Conservation (phyloP, 495 filamentous ascomycete genomes). For the Neurospora hispaniola region DNA sequence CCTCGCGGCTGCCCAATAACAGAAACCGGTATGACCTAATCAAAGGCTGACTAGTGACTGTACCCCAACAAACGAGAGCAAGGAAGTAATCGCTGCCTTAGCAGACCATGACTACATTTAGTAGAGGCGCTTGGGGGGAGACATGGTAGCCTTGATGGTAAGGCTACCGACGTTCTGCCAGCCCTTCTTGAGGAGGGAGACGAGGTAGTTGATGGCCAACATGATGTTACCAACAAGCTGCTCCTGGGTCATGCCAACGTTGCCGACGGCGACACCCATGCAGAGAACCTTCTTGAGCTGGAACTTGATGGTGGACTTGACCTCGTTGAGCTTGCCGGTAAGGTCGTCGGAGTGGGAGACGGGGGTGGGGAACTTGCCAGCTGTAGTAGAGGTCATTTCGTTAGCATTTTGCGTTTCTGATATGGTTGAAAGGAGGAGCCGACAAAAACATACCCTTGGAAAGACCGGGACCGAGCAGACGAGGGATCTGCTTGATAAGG, state of each 20-base stretch:
- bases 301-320: conserved; percentile 99
- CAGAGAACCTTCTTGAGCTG: conserved; percentile 99
- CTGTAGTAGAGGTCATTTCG: conserved; percentile 31
- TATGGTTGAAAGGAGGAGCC: no score
- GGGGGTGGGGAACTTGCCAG: conserved; percentile 98
- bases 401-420: neutral
- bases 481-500: conserved; percentile 98
- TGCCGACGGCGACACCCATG: conserved; percentile 96
- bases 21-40: neutral
- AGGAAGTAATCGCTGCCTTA: neutral
- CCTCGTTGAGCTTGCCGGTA: conserved; percentile 85
- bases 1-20: neutral
- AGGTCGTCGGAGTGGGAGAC: conserved; percentile 94
- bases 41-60: neutral
- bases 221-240: conserved; percentile 91
- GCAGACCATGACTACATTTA: conserved; percentile 33
- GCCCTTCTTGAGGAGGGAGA: conserved; percentile 98
- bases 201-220: conserved; percentile 98
- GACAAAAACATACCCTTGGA: conserved; percentile 66
- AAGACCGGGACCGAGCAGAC: conserved; percentile 96
- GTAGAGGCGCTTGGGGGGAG: conserved; percentile 91
- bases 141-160: conserved; percentile 99
- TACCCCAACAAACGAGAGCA: neutral
- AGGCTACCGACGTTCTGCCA: conserved; percentile 99
- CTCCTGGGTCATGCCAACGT: conserved; percentile 94